phyloP scores from a whole-genome alignment of 768 basidiomycete genomes.

The Lactifluus echinatus region DNA sequence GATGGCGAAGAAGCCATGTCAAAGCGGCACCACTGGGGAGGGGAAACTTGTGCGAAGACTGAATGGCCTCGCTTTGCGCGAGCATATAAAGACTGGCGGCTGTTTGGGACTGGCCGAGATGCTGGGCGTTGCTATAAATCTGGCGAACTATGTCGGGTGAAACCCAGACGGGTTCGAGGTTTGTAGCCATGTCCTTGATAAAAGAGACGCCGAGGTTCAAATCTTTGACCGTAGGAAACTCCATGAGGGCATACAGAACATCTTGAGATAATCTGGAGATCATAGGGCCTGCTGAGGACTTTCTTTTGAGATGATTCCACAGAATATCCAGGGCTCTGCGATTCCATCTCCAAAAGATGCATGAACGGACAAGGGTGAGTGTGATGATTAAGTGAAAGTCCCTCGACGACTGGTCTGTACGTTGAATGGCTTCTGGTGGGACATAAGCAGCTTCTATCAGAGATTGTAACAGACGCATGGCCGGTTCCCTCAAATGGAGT shows the following conservation, averaged over 20 bases:
- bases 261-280: conserved; percentile 35
- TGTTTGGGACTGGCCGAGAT: conserved; percentile 23
- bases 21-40: conserved; percentile 40
- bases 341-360: conserved; percentile 48
- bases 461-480: conserved; percentile 40
- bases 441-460: conserved; percentile 40
- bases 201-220: conserved; percentile 35
- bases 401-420: conserved; percentile 29
- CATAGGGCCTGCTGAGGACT: conserved; percentile 21
- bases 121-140: conserved; percentile 20
- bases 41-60: conserved; percentile 35
- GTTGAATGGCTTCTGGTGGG: conserved; percentile 38
- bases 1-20: conserved; percentile 45
- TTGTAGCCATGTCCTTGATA: conserved; percentile 33
- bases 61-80: conserved; percentile 31
- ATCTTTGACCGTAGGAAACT: conserved; percentile 23
- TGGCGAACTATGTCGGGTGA: conserved; percentile 36
- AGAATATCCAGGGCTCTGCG: conserved; percentile 35
- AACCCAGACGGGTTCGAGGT: conserved; percentile 27
- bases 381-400: conserved; percentile 42
- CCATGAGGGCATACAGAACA: conserved; percentile 25
- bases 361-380: conserved; percentile 42
- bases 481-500: conserved; percentile 28
- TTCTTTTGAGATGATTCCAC: conserved; percentile 24
- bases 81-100: conserved; percentile 41